Conservation (phyloP, 2,329 filamentous ascomycete species). For the Fusarium brachygibbosum region DNA sequence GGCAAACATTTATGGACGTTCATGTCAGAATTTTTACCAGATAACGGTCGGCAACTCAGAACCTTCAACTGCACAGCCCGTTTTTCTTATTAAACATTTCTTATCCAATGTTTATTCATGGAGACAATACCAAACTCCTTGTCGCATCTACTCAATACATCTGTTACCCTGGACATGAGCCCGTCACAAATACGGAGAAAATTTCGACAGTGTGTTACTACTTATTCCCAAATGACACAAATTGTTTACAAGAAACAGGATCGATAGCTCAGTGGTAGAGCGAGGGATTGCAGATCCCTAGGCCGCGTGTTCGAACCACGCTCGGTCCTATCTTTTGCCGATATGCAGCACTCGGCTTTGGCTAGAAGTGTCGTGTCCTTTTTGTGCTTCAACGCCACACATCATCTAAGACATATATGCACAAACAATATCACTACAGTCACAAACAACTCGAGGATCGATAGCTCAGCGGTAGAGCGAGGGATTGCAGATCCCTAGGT, state of each 20-base stretch:
- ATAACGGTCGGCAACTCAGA: neutral
- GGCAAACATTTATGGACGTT: constrained; percentile 17
- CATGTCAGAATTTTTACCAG: constrained; percentile 1
- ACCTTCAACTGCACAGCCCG: too few species aligned
- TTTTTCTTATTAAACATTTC: neutral
- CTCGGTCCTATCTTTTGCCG: constrained; percentile 39
- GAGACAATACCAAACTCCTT: neutral
- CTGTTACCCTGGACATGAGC: neutral
- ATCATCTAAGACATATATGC: constrained; percentile 3
- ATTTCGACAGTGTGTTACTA: rapidly evolving
- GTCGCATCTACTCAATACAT: neutral
- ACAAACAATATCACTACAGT: neutral
- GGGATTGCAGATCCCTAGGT: constrained; percentile 44
- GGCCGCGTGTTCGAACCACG: constrained; percentile 44
- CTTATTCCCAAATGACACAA: rapidly evolving
- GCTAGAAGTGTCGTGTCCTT: constrained; percentile 4
- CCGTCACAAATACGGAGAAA: rapidly evolving
- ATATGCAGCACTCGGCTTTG: neutral
- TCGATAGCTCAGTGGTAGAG: constrained; percentile 46
- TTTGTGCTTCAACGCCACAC: constrained; percentile 29
- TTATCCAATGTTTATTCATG: neutral
- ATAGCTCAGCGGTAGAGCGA: constrained; percentile 45
- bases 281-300: constrained; percentile 45
- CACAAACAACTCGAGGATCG: constrained; percentile 17
- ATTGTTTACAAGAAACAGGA: neutral